Base-by-base conservation (phyloP, 2,329 filamentous ascomycete species). In the Penicillium sp. region DNA sequence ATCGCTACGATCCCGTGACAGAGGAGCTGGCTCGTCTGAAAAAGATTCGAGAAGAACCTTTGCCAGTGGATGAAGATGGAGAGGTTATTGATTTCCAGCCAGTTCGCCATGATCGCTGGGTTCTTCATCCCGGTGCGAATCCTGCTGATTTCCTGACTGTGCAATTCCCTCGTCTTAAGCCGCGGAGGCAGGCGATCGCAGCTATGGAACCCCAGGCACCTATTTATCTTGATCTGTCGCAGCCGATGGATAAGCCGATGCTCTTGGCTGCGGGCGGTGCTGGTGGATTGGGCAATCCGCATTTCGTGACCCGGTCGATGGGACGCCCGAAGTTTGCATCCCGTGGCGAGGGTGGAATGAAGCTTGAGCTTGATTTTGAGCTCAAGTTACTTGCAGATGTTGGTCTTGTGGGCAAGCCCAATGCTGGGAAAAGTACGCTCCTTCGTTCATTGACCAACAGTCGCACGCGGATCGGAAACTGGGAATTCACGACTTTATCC, bases 401-500 rank as follows among this genome's bases (percentile, higher is more conserved):
- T 7, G 94, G 94, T 0, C 81, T 99, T 2, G 94, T 99, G 15
- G 94, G 94, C 0, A 82, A 97, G 15, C 94, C 94, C 1, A 99
- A 99, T 70, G 94, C 93, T 4, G 94, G 94, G 8, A 99, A 99
- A 74, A 95, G 89, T 68, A 97, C 94, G 0, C 80, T 99, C 1
- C 81, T 97, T 15, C 86, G 94, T 16, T 87, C 92, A 3, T 77
- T 99, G 63, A 95, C 87, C 64, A 92, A 92, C 70, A 95, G 89
- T 69, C 87, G 91, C 54, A 90, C 94, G 1, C 84, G 94, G 36
- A 85, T 99, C 4, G 94, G 94, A 38, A 86, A 89, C 69, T 99
- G 94, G 94, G 93, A 91, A 9, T 99, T 99, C 70, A 99, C 94
- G 3, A 99, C 94, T 0, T 79, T 99, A 8, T 87, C 92, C 62